These are phyloP conservation scores for Alternaria longipes DNA, from an alignment of 2,329 filamentous ascomycete genomes.

Conservation along the genomic window DNA sequence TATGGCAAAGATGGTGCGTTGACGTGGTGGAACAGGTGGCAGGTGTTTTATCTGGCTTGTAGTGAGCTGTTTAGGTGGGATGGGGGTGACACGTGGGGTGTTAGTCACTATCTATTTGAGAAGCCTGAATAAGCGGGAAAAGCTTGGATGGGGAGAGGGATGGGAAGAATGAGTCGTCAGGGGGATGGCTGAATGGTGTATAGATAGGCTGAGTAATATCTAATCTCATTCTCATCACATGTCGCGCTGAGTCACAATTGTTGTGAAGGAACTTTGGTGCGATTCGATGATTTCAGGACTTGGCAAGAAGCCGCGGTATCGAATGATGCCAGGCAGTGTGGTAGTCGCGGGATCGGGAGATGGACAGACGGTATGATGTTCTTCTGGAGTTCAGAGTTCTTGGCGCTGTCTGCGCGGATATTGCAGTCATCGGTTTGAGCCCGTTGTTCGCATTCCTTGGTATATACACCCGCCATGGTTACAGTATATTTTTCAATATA, in stretches of 20 bases:
- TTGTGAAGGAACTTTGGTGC: neutral
- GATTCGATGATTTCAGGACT: neutral
- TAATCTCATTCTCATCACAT: neutral
- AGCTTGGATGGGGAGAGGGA: neutral
- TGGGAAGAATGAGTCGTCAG: neutral
- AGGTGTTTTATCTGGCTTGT: conserved; percentile 77
- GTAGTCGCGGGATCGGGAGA: neutral
- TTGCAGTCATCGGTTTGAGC: neutral
- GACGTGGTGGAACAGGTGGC: conserved; percentile 75
- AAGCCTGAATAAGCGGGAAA: conserved; percentile 54
- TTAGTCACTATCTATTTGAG: conserved; percentile 72
- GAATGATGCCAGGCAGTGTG: neutral
- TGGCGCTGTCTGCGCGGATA: conserved; percentile 8
- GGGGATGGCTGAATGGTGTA: neutral
- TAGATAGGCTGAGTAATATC: neutral
- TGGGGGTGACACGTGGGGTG: conserved; percentile 73
- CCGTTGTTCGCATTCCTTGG: neutral
- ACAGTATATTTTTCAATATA: neutral
- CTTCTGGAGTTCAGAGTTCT: neutral
- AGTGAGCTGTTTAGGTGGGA: conserved; percentile 73
- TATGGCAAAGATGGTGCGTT: conserved; percentile 68
- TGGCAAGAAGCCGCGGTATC: neutral
- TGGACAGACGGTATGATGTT: neutral
- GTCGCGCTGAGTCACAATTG: neutral
- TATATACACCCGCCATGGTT: neutral